These are phyloP conservation scores for Eucalyptus urophylla DNA, from an alignment of 345 rosid genomes.

Conservation along the genomic window DNA sequence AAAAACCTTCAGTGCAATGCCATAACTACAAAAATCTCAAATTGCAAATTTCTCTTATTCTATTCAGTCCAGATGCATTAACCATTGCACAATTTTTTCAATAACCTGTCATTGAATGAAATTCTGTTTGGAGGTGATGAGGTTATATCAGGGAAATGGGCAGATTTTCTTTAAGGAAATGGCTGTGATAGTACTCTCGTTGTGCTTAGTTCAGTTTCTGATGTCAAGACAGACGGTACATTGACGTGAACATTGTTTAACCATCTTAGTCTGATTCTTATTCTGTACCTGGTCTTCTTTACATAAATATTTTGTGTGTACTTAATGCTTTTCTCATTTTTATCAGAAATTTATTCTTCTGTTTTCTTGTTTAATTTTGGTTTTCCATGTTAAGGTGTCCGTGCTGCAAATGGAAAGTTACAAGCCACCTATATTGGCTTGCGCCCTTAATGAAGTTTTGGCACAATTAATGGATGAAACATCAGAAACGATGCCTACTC, in stretches of 20 bases:
- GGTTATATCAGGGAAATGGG: background rate
- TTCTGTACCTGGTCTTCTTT: background rate
- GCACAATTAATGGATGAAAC: conserved; percentile 19
- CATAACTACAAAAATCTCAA: background rate
- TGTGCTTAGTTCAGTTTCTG: background rate
- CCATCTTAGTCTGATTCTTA: background rate
- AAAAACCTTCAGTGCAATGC: background rate
- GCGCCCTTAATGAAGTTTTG: conserved; percentile 54
- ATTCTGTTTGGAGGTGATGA: background rate
- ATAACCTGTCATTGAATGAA: background rate
- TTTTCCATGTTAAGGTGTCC: conserved; percentile 34
- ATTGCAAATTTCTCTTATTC: background rate
- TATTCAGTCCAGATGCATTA: background rate
- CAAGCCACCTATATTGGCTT: conserved; percentile 45
- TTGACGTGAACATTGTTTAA: background rate
- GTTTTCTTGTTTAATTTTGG: background rate
- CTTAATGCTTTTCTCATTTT: background rate
- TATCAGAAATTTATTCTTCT: background rate
- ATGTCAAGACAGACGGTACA: background rate
- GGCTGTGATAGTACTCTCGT: background rate
- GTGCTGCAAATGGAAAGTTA: conserved; percentile 36
- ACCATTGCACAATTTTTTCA: background rate
- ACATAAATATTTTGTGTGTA: background rate
- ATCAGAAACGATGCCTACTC: conserved; percentile 10
- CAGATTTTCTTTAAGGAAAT: background rate